phyloP scores from a whole-genome alignment of 441 rosid species.

The Erodium moschatum region DNA sequence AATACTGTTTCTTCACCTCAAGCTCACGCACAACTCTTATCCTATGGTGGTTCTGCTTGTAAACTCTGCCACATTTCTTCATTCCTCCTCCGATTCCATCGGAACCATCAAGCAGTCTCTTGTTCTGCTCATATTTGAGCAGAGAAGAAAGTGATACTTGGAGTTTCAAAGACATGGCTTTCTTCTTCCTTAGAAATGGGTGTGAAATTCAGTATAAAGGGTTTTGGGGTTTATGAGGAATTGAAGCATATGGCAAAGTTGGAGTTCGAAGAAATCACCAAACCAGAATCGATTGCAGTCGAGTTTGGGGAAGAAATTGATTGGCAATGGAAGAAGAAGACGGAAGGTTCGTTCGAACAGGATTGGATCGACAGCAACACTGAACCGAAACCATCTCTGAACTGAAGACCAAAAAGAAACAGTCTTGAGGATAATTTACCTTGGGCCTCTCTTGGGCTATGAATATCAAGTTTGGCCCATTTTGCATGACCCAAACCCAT shows the following conservation, averaged over 20 bases:
- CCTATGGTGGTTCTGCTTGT: conserved; percentile 3
- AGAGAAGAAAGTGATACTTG: neutral
- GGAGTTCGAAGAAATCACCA: neutral
- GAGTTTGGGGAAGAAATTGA: neutral
- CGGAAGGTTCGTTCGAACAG: neutral
- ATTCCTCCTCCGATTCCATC: conserved; percentile 3
- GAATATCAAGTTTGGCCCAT: neutral
- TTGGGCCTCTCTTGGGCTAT: neutral
- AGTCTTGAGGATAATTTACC: neutral
- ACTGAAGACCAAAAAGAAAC: neutral
- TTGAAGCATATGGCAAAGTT: neutral
- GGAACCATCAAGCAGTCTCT: neutral
- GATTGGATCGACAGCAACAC: neutral
- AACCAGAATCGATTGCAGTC: neutral
- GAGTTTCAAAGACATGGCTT: neutral
- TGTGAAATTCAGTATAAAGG: neutral
- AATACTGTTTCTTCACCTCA: neutral
- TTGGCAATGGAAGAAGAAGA: neutral
- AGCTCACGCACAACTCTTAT: conserved; percentile 6
- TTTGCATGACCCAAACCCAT: neutral
- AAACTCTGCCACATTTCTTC: neutral
- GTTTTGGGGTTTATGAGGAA: conserved; percentile 1
- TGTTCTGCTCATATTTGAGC: neutral
- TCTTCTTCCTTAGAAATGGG: conserved; percentile 2
- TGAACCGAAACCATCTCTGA: neutral